phyloP scores from a whole-genome alignment of 768 basidiomycete genomes.

The Mycena alexandri region DNA sequence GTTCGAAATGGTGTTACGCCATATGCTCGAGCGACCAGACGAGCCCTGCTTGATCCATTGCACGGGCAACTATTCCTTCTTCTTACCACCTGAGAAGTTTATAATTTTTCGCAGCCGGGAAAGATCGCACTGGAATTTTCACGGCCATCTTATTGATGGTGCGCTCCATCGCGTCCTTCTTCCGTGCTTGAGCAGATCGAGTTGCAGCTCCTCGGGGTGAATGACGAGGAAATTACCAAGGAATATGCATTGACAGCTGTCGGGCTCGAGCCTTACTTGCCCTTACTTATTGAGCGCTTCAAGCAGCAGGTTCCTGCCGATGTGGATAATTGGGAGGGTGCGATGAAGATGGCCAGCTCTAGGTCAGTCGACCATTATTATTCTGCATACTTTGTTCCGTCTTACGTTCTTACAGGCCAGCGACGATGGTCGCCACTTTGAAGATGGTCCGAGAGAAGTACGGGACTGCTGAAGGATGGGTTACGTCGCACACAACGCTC shows the following conservation, averaged over 20 bases:
- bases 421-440: constrained; percentile 51
- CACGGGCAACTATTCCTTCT: too few relatives aligned
- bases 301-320: constrained; percentile 43
- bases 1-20: constrained; percentile 50
- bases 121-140: constrained; percentile 58
- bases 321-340: constrained; percentile 51
- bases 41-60: constrained; percentile 58
- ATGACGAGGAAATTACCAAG: constrained; percentile 53
- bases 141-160: constrained; percentile 53
- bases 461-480: constrained; percentile 53
- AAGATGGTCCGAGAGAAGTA: constrained; percentile 50
- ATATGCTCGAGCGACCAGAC: constrained; percentile 53
- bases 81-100: neutral
- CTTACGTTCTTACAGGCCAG: constrained; percentile 43
- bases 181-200: neutral
- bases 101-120: constrained; percentile 48
- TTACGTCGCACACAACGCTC: constrained; percentile 47
- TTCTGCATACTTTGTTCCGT: neutral
- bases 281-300: constrained; percentile 48
- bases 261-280: constrained; percentile 51
- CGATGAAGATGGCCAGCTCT: constrained; percentile 51
- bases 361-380: constrained; percentile 42
- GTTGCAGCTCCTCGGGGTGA: constrained; percentile 53
- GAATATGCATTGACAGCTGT: constrained; percentile 57
- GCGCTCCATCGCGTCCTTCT: neutral